Evolutionary conservation across 306 rosid genomes (phyloP), one percentile per base, ranked within the genome.

Genomic region (Sicyos baderoa): DNA sequence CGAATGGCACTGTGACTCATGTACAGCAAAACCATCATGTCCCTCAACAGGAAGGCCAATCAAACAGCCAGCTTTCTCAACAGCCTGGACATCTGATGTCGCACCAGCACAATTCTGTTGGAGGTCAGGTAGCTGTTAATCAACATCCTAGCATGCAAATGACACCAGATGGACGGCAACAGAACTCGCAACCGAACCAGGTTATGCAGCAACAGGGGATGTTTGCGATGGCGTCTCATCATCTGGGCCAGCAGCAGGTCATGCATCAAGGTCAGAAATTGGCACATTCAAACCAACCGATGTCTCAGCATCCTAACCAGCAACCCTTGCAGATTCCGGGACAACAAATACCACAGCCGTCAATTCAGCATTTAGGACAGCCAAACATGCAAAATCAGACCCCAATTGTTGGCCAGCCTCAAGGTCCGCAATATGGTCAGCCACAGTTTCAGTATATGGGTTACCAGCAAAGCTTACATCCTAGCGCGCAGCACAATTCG

Each of bases 361-460:
- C 53, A 12, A 51, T 76, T 54, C 86, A 72, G 7, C 80, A 80
- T 40, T 68, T 57, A 64, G 76, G 88, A 35, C 95, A 86, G 42
- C 87, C 80, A 68, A 76, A 76, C 53, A 87, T 84, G 15, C 98
- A 77, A 70, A 84, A 77, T 60, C 93, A 85, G 49, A 82, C 85
- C 19, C 74, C 85, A 0, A 89, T 84, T 51, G 54, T 75, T 63
- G 76, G 57, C 15, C 95, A 85, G 64, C 86, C 83, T 4, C 98
- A 87, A 47, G 79, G 79, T 3, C 95, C 79, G 59, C 95, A 86
- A 14, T 88, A 75, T 73, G 16, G 82, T 18, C 89, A 82, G 64
- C 96, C 83, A 63, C 88, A 84, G 75, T 19, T 83, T 71, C 94
- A 94, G 23, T 86, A 81, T 72, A 80, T 83, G 89, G 66, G 86